These are phyloP conservation scores for Citrus medica DNA, from an alignment of 345 rosid genomes.

Conservation along the genomic window DNA sequence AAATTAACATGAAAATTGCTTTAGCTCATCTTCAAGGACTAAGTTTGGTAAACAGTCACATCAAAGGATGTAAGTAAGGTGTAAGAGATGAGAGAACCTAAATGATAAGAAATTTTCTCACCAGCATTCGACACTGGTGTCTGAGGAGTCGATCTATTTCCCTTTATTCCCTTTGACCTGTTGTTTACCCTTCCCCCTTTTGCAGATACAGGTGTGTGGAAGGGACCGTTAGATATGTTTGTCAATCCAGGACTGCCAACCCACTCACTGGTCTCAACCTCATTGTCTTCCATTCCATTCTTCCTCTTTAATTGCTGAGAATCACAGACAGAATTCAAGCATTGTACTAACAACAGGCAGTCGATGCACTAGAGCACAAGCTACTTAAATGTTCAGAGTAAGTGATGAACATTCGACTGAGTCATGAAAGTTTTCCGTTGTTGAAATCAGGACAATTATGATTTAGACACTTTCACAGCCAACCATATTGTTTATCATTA, in stretches of 20 bases:
- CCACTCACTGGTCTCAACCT: constrained; percentile 40
- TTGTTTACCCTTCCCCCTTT: constrained; percentile 60
- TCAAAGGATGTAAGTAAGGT: background rate
- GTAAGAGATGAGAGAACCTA: background rate
- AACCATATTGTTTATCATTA: background rate
- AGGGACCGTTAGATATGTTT: constrained; percentile 47
- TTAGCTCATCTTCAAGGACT: background rate
- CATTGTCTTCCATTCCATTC: constrained; percentile 36
- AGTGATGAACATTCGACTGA: background rate
- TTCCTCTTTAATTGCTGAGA: constrained; percentile 61
- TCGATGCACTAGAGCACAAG: background rate
- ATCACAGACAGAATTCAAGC: constrained; percentile 10
- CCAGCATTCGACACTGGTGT: constrained; percentile 70
- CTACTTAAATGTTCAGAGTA: background rate
- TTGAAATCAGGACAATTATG: background rate
- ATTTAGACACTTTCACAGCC: background rate
- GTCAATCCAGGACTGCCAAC: constrained; percentile 46
- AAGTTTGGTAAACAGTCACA: background rate
- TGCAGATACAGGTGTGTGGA: constrained; percentile 68
- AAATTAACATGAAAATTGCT: constrained; percentile 18
- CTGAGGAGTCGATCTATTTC: constrained; percentile 55
- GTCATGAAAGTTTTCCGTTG: background rate
- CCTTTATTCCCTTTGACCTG: constrained; percentile 61
- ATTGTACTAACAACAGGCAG: constrained; percentile 16
- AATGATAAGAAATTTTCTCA: constrained; percentile 23